Percentiles rank a stretch among this genome's conserved stretches.
Conservation (phyloP, 2,329 filamentous ascomycete species). For the Trichophyton verrucosum region DNA sequence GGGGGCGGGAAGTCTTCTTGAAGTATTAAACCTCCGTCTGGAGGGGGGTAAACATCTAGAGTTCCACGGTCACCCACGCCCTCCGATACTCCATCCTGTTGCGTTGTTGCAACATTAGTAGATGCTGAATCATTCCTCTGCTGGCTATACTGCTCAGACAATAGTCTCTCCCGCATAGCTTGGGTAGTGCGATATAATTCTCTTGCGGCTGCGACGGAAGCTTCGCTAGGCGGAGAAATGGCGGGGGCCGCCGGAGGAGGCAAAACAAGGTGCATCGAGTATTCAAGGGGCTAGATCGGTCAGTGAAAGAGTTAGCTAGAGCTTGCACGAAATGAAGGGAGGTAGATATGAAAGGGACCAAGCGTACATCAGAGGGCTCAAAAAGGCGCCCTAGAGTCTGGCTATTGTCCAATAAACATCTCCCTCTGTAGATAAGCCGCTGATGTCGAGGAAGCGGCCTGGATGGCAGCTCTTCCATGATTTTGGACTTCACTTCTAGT, state of each 20-base stretch:
- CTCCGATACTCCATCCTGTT: background rate
- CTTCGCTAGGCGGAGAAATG: background rate
- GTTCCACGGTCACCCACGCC: too few species aligned
- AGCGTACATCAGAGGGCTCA: constrained; percentile 38
- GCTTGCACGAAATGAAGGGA: background rate
- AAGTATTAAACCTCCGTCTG: too few species aligned
- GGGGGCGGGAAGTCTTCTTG: too few species aligned
- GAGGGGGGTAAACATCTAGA: too few species aligned
- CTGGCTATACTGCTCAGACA: background rate
- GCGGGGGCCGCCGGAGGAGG: constrained; percentile 20
- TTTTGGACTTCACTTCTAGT: constrained; percentile 40
- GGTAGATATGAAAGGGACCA: background rate
- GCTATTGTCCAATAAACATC: constrained; percentile 39
- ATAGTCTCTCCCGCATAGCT: too few species aligned
- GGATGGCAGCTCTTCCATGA: constrained; percentile 38
- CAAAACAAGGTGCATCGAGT: constrained; percentile 31
- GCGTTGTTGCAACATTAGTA: background rate
- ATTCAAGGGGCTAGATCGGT: constrained; percentile 5
- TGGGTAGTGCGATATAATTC: too few species aligned
- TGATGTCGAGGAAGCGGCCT: constrained; percentile 37
- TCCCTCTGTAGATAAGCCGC: constrained; percentile 47
- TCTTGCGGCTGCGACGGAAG: background rate
- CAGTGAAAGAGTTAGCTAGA: background rate
- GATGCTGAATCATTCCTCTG: too few species aligned
- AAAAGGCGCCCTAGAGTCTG: constrained; percentile 40